Base-by-base conservation (phyloP, 2,329 filamentous ascomycete genomes). In the Fusarium sp. region DNA sequence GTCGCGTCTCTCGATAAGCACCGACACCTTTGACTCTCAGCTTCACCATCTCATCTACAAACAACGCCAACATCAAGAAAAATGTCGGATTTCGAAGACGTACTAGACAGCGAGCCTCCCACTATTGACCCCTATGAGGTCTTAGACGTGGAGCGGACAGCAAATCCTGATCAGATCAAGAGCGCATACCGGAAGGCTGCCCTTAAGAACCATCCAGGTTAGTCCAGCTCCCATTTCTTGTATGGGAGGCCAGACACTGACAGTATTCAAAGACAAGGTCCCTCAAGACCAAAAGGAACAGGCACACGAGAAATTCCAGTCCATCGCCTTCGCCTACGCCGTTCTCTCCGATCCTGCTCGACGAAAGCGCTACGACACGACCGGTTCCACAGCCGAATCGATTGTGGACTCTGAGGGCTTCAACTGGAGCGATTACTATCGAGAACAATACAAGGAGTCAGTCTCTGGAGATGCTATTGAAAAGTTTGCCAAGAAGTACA, bases 261-360 rank as follows among this genome's bases (percentile, higher is more conserved):
- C 60, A 37, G 4, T 40, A 52, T n/a, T 50, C 6, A 58, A 67
- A 93, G 95, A 98, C 88, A 98, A 98, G 85, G 94, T 91, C 5
- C 76, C 90, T 18, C 86, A 89, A 1, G 87, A 91, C 24, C 85
- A 92, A 62, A 94, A 94, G 79, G 88, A 91, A 29, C 85, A 88
- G 47, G 96, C 96, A 2, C 92, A 98, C 77, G 87, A 88, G 70
- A 92, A 89, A 63, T 99, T 99, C 82, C 96, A 99, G 83, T 88
- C 93, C 76, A 91, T 99, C 76, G 96, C 96, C 27, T 96, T 98
- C 79, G 96, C 96, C 62, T 98, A 98, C 80, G 96, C 95, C 37
- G 90, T 99, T 59, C 93, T 99, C 38, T 98, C 94, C 35, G 94
- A 98, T 77, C 88, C 93, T 24, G 87, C 88, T 22, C 91, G 96